Conservation (phyloP, 2,329 filamentous ascomycete species). For the Microdochium bolleyi region DNA sequence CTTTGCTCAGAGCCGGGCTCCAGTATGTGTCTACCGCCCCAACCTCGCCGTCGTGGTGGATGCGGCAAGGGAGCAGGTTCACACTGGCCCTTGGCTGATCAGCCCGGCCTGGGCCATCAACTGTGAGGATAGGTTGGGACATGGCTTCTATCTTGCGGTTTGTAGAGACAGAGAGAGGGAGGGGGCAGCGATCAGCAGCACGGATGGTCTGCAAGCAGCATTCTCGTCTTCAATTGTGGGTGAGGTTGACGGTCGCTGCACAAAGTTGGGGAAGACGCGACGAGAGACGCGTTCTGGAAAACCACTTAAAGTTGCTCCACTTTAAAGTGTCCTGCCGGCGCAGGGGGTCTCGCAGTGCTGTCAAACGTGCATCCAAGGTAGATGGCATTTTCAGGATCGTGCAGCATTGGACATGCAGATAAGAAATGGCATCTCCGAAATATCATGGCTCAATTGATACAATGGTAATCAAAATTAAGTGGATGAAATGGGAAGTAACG, state of each 20-base stretch:
- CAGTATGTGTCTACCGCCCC: constrained; percentile 61
- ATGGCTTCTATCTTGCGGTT: constrained; percentile 7
- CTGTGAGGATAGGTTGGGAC: constrained; percentile 16
- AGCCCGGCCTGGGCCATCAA: constrained; percentile 8
- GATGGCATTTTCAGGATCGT: no score
- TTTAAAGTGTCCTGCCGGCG: not conserved
- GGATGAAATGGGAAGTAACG: not conserved
- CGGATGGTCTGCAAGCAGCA: not conserved
- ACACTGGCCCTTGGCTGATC: constrained; percentile 12
- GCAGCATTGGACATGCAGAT: no score
- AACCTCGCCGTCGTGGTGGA: constrained; percentile 71
- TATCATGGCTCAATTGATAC: no score
- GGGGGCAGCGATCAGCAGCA: no score
- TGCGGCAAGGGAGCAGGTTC: constrained; percentile 69
- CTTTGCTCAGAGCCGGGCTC: constrained; percentile 45
- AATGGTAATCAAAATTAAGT: not conserved
- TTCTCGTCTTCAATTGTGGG: not conserved
- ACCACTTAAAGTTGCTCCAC: not conserved
- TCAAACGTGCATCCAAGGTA: not conserved
- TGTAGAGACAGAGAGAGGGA: no score
- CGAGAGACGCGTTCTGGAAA: not conserved
- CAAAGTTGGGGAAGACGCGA: not conserved
- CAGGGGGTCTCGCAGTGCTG: not conserved
- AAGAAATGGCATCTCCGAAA: no score
- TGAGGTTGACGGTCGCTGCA: not conserved